A percentile compares a stretch with the other conserved stretches of the same genome.
Conservation (phyloP, 2,329 filamentous ascomycete species). For the Penicillium corylophilum region DNA sequence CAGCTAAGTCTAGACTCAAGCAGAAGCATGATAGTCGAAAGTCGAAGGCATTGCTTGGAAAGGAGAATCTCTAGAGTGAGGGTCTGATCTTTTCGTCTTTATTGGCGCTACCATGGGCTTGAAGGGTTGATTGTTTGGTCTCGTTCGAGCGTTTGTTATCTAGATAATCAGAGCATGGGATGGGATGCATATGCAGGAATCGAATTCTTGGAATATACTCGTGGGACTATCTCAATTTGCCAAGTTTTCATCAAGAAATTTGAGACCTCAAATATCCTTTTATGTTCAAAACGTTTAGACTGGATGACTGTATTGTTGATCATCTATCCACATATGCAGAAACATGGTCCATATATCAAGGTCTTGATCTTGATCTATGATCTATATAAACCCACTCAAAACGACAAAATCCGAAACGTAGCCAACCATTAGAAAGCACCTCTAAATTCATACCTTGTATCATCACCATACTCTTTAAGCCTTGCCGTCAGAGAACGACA, state of each 20-base stretch:
- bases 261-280: too few relatives aligned
- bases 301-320: not conserved
- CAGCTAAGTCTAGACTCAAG: conserved; percentile 37
- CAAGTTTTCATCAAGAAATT: too few relatives aligned
- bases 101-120: not conserved
- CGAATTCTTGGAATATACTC: not conserved
- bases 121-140: not conserved
- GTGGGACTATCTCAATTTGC: too few relatives aligned
- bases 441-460: not conserved
- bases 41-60: conserved; percentile 27
- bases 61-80: conserved; percentile 29
- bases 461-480: conserved; percentile 13
- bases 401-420: not conserved
- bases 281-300: not conserved
- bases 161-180: not conserved
- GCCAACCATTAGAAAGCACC: not conserved
- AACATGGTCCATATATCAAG: not conserved
- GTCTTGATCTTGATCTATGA: not conserved
- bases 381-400: not conserved
- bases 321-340: too few relatives aligned
- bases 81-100: not conserved
- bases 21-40: conserved; percentile 29
- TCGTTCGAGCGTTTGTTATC: not conserved
- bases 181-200: not conserved
- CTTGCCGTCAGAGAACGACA: conserved; percentile 76